Base-by-base conservation (phyloP, 1,284 basidiomycete genomes). In the Chiua sp. region DNA sequence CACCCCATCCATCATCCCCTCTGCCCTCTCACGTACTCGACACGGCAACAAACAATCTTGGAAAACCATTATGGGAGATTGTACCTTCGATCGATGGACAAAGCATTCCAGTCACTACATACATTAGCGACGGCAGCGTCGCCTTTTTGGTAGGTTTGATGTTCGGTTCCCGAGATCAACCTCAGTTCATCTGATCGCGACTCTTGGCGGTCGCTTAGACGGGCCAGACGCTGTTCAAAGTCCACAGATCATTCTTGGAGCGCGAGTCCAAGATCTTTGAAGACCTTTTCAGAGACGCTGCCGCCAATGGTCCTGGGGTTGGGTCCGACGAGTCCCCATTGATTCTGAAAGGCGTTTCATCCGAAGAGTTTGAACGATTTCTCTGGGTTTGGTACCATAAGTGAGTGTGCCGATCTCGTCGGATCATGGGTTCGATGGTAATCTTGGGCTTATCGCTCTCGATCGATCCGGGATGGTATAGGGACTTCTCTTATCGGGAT, bases 341-440 rank as follows among this genome's bases (percentile, higher is more conserved):
- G 51, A 74, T 80, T 4, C 75, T 91, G n/a, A 79, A 84, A 6
- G 79, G 84, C 8, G 76, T 84, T 13, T 72, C 70, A 0, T 70
- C 78, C 1, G 70, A 75, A 0, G 84, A 88, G 6, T 89, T 91
- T 58, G 79, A 79, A 0, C 76, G 78, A 7, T 82, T 91, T 23
- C 65, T 89, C 0, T 90, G 88, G 87, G 83, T 91, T 0, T 90
- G 89, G 72, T 91, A 90, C 51, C 85, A 88, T 51, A 82, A 81
- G 87, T 89, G 47, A 47, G 68, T 32, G 33, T 11, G 4, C 30
- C 20, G 15, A 20, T 22, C 42, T n/a, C n/a, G 20, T 22, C n/a
- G 10, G 42, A 44, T 44, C 7, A n/a, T n/a, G 42, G 42, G 20
- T 44, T 44, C 15, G 30, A 16, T 8, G 30, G 26, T 28, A 39